Evolutionary conservation across 176 grass and related monocot genomes (phyloP).

Genomic region (Calamus simplicifolius): DNA sequence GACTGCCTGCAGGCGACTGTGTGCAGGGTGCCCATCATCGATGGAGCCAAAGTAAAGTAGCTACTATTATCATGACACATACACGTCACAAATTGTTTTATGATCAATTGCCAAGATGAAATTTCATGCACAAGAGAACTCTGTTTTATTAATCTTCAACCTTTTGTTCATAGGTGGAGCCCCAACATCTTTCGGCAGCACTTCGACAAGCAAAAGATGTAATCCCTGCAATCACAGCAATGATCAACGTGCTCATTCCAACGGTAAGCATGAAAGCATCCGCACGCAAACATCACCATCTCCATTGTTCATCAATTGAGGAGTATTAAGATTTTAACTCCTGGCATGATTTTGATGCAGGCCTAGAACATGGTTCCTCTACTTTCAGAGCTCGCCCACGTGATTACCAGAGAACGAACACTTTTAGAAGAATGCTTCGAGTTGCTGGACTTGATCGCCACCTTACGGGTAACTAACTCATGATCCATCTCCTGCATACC

Average conservation of each 20-base stretch:
- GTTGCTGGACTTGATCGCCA: slow-evolving; percentile 21
- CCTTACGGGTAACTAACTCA: slow-evolving; percentile 30
- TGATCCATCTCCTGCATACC: not conserved
- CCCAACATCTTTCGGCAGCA: slow-evolving; percentile 8
- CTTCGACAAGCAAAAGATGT: slow-evolving; percentile 28
- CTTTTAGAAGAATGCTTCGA: slow-evolving; percentile 30
- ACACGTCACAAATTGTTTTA: not conserved
- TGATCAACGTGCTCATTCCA: slow-evolving; percentile 6
- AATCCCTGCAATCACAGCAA: slow-evolving; percentile 3
- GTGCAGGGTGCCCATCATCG: slow-evolving; percentile 35
- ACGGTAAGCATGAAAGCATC: slow-evolving; percentile 9
- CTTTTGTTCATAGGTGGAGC: slow-evolving; percentile 15
- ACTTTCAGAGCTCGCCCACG: slow-evolving; percentile 18
- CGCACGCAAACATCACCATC: too few relatives aligned
- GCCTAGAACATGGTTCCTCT: slow-evolving; percentile 11
- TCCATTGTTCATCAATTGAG: too few relatives aligned
- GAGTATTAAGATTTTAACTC: not conserved
- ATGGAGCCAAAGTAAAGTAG: slow-evolving; percentile 34
- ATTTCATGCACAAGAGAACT: too few relatives aligned
- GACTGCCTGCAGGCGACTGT: slow-evolving; percentile 24
- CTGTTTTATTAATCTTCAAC: too few relatives aligned
- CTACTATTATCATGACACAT: not conserved
- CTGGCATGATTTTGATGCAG: not conserved
- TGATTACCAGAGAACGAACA: slow-evolving; percentile 22
- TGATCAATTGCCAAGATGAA: not conserved